Conservation (phyloP, 306 rosid genomes). For the Sechiopsis laciniata region DNA sequence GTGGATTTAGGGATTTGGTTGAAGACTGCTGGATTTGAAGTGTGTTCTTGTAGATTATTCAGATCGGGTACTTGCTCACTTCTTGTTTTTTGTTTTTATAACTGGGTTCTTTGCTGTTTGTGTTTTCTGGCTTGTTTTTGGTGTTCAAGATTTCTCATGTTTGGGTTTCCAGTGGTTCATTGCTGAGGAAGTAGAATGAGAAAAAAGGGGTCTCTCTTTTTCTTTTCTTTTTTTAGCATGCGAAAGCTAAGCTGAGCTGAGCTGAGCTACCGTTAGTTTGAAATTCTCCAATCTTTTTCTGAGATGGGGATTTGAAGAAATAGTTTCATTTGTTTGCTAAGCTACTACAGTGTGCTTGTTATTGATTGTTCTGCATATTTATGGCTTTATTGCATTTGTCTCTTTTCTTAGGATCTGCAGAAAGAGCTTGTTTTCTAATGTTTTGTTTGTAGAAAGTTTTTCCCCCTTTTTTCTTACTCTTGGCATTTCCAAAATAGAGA, state of each 20-base stretch:
- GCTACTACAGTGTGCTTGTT: not conserved
- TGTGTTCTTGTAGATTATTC: not conserved
- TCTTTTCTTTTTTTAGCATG: not conserved
- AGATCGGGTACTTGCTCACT: constrained; percentile 23
- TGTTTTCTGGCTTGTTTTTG: too few relatives aligned
- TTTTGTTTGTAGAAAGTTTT: not conserved
- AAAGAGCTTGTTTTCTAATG: not conserved
- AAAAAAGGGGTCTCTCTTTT: not conserved
- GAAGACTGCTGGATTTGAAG: constrained; percentile 11
- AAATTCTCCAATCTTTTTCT: not conserved
- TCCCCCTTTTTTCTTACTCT: not conserved
- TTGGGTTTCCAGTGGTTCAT: not conserved
- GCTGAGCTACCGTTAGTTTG: not conserved
- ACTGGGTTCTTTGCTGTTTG: constrained; percentile 19
- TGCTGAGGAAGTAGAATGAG: not conserved
- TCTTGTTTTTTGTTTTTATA: constrained; percentile 16
- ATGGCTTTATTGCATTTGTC: not conserved
- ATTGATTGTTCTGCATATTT: constrained; percentile 5
- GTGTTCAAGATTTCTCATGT: not conserved
- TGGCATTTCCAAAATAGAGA: not conserved
- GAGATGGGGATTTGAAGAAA: constrained; percentile 7
- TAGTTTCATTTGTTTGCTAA: constrained; percentile 13
- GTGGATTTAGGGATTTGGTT: constrained; percentile 18
- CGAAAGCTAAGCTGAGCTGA: constrained; percentile 5
- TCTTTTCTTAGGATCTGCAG: constrained; percentile 12